These are phyloP conservation scores for Draba incana DNA, from an alignment of 345 rosid genomes.

Conservation along the genomic window DNA sequence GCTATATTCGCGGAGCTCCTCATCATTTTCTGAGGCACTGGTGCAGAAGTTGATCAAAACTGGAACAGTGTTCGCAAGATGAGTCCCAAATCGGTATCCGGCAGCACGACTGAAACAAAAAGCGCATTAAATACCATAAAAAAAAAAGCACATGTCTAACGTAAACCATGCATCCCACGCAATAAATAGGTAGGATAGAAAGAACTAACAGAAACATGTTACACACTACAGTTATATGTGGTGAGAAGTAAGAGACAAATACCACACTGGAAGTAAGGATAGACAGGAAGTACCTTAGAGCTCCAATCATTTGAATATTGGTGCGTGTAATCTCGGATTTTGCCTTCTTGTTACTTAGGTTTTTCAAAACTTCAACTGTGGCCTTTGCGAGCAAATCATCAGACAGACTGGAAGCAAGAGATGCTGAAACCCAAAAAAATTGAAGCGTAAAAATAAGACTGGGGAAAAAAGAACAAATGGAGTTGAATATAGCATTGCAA, in stretches of 20 bases:
- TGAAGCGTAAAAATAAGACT: slow-evolving; percentile 15
- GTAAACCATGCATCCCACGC: slow-evolving; percentile 1
- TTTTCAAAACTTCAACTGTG: slow-evolving; percentile 72
- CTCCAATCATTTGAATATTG: slow-evolving; percentile 99
- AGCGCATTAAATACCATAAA: slow-evolving; percentile 12
- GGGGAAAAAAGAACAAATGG: no score
- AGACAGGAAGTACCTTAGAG: slow-evolving; percentile 67
- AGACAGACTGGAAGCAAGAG: slow-evolving; percentile 94
- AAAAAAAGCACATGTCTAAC: slow-evolving; percentile 11
- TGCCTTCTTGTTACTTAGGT: slow-evolving; percentile 62
- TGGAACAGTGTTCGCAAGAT: slow-evolving; percentile 92
- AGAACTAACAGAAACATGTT: slow-evolving; percentile 11
- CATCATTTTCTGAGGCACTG: slow-evolving; percentile 94
- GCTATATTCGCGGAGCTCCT: slow-evolving; percentile 98
- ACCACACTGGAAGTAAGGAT: slow-evolving; percentile 13
- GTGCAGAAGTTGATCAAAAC: slow-evolving; percentile 86
- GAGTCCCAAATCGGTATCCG: slow-evolving; percentile 97
- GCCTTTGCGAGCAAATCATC: slow-evolving; percentile 92
- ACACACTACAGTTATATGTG: background rate
- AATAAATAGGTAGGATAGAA: background rate
- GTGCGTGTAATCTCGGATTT: slow-evolving; percentile 93
- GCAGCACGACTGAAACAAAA: slow-evolving; percentile 81
- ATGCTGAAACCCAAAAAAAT: slow-evolving; percentile 62
- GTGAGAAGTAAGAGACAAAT: background rate
- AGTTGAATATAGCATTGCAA: no score